Evolutionary conservation across 305 asterid genomes (phyloP), one percentile per base, ranked within the genome.

Genomic region (Ruellia speciosa): DNA sequence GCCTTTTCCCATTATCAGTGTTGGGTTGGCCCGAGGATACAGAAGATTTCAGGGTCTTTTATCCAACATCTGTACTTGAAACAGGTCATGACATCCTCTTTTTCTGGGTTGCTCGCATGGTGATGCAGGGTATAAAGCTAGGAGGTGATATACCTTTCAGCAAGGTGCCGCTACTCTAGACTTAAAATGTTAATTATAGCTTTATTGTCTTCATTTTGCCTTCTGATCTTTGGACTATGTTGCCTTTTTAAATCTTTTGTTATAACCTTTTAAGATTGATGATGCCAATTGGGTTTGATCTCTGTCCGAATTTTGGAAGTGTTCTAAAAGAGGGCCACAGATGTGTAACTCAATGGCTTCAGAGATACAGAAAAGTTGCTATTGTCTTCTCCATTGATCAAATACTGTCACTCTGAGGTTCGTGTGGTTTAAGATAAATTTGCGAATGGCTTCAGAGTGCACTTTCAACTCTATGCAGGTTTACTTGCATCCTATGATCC

Each of bases 31-130:
- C 96, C 48, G 88, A 85, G 67, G 73, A 83, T 67, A 83, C 96
- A 15, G 77, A 79, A 40, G 95, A 90, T 76, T 54, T 85, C 15
- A 80, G 60, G 67, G 63, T 81, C 39, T 90, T 90, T 75, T 90
- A 88, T 70, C 93, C 98, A 12, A 86, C 94, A 69, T 69, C 96
- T 46, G 94, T 90, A 65, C 94, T 88, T 58, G 96, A 90, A 80
- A 90, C 98, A 24, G 98, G 98, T 16, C 94, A 86, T 48, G 98
- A 90, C 61, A 88, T 88, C 74, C 88, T 90, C 64, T 90, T 90
- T 65, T 88, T 90, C 73, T 88, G 96, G 96, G 96, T 90, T 64
- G 98, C 98, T 52, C 94, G 96, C 48, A 88, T 85, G 98, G 94
- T 85, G 70, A 90, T 90, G 95, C 48, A 83, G 86, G 98, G 96